A percentile compares a stretch with the other conserved stretches of the same genome.
These are phyloP conservation scores for Coniosporium apollinis DNA, from an alignment of 495 filamentous ascomycete species.

Conservation along the genomic window DNA sequence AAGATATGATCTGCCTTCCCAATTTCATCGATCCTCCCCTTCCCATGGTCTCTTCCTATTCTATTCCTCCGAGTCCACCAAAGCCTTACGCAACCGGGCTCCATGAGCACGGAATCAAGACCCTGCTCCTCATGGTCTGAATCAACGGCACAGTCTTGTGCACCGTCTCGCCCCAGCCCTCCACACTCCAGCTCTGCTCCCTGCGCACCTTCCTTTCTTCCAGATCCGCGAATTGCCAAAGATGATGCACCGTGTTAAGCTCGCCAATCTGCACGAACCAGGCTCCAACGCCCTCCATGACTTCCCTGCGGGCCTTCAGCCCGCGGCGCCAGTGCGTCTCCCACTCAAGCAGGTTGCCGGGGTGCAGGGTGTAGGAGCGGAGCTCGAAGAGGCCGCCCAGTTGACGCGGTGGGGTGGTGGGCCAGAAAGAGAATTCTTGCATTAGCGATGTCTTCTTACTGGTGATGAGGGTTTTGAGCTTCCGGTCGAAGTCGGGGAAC, in stretches of 20 bases:
- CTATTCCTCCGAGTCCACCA: too few relatives aligned
- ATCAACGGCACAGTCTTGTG: constrained; percentile 97
- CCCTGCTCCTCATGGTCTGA: constrained; percentile 85
- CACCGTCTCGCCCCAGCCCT: constrained; percentile 95
- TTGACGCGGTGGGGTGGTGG: constrained; percentile 74
- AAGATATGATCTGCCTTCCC: too few relatives aligned
- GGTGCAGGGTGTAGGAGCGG: constrained; percentile 90
- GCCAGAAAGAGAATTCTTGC: constrained; percentile 99
- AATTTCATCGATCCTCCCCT: too few relatives aligned
- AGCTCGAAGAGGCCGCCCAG: constrained; percentile 92
- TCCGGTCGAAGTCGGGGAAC: constrained; percentile 62
- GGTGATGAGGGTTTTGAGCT: constrained; percentile 64
- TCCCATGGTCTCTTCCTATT: too few relatives aligned
- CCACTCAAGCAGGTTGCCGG: constrained; percentile 92
- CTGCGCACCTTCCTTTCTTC: constrained; percentile 82
- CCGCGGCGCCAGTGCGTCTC: constrained; percentile 96
- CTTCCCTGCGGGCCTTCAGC: constrained; percentile 72
- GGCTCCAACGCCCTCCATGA: constrained; percentile 96
- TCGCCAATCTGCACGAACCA: constrained; percentile 99
- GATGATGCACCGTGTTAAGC: constrained; percentile 90
- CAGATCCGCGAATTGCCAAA: constrained; percentile 96
- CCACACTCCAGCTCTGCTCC: constrained; percentile 88
- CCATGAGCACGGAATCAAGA: constrained; percentile 92
- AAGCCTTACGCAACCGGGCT: constrained; percentile 76
- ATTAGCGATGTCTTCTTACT: constrained; percentile 80